Percentiles rank a stretch among this genome's conserved stretches.
Evolutionary conservation across 1,139 yeast species (phyloP).

Genomic region (Yamadazyma dushanensis): DNA sequence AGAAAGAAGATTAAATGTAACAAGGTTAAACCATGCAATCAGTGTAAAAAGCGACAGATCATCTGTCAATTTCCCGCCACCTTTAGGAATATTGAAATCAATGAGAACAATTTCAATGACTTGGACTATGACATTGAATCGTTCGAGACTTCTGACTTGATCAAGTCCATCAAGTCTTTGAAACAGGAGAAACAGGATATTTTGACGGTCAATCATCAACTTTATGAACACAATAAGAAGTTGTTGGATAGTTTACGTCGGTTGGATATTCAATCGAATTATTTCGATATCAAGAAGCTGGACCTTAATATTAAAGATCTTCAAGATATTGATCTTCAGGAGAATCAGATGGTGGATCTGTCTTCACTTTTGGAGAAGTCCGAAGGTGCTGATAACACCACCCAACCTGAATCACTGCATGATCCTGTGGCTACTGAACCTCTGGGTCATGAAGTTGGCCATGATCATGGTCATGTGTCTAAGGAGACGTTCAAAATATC

Average conservation of each 20-base stretch:
- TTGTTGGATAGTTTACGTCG: slow-evolving; percentile 11
- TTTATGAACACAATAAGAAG: slow-evolving; percentile 16
- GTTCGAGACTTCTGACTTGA: slow-evolving; percentile 3
- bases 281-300: slow-evolving; percentile 4
- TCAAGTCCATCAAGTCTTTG: slow-evolving; percentile 13
- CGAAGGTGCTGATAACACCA: background rate
- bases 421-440: background rate
- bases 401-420: background rate
- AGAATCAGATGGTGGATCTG: background rate
- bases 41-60: slow-evolving; percentile 32
- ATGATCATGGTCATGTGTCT: background rate
- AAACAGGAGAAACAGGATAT: slow-evolving; percentile 22
- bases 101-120: slow-evolving; percentile 9
- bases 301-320: slow-evolving; percentile 1
- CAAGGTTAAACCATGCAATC: slow-evolving; percentile 41
- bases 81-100: slow-evolving; percentile 36
- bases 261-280: slow-evolving; percentile 12
- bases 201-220: slow-evolving; percentile 20
- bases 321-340: background rate
- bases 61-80: slow-evolving; percentile 41
- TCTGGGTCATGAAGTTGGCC: background rate
- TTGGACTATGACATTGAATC: slow-evolving; percentile 1
- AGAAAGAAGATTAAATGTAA: slow-evolving; percentile 44
- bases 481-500: slow-evolving; percentile 12
- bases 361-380: background rate